phyloP scores from a whole-genome alignment of 116 monocot species.

The Dioscorea cayenensis region DNA sequence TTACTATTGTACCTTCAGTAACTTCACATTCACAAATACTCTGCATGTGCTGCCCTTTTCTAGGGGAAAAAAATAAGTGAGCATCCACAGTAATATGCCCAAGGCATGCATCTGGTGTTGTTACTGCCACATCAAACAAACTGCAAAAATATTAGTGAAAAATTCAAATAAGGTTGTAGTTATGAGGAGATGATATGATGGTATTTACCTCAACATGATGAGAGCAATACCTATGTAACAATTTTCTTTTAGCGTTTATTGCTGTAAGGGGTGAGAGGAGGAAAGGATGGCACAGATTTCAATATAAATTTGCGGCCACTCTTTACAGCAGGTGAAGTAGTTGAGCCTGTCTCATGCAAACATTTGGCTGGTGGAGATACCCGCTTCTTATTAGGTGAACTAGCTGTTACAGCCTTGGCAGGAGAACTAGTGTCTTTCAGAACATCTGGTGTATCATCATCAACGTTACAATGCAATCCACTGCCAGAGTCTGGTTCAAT shows the following conservation, averaged over 20 bases:
- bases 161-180: not conserved
- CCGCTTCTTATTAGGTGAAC: constrained; percentile 61
- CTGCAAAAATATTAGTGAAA: not conserved
- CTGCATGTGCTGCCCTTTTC: no score
- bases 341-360: constrained; percentile 7
- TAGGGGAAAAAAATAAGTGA: no score
- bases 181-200: not conserved
- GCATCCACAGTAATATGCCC: no score
- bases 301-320: constrained; percentile 43
- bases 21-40: no score
- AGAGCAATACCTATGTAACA: not conserved
- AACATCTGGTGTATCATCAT: constrained; percentile 45
- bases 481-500: constrained; percentile 24
- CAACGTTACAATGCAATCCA: constrained; percentile 9
- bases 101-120: no score
- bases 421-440: constrained; percentile 17
- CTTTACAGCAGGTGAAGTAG: constrained; percentile 29
- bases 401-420: constrained; percentile 20
- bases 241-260: constrained; percentile 14
- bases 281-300: constrained; percentile 48
- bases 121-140: not conserved
- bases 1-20: no score
- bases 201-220: not conserved
- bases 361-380: constrained; percentile 42
- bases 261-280: constrained; percentile 50